These are phyloP conservation scores for Candida coquimbonensis DNA, from an alignment of 805 yeast species.

Conservation along the genomic window DNA sequence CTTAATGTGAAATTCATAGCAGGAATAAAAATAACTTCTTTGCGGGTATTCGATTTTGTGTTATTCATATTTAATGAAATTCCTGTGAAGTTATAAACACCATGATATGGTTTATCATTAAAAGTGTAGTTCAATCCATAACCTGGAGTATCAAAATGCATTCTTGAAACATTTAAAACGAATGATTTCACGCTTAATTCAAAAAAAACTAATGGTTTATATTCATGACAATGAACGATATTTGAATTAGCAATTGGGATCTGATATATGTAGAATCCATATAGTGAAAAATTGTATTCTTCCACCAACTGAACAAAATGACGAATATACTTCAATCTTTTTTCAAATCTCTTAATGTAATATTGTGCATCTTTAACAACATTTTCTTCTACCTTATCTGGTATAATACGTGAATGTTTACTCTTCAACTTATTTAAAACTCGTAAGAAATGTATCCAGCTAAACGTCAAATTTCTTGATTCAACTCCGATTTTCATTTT, in stretches of 20 bases:
- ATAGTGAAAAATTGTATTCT: slow-evolving; percentile 12
- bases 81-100: slow-evolving; percentile 32
- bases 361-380: slow-evolving; percentile 8
- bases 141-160: slow-evolving; percentile 35
- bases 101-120: slow-evolving; percentile 36
- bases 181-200: slow-evolving; percentile 17
- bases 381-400: not conserved
- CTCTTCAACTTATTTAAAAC: slow-evolving; percentile 3
- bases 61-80: slow-evolving; percentile 26
- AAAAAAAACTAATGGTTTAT: slow-evolving; percentile 17
- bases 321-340: slow-evolving; percentile 7
- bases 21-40: slow-evolving; percentile 16
- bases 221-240: slow-evolving; percentile 15
- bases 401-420: not conserved
- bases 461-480: slow-evolving; percentile 13
- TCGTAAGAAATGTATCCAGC: slow-evolving; percentile 10
- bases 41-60: slow-evolving; percentile 9
- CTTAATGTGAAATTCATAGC: slow-evolving; percentile 29
- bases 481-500: slow-evolving; percentile 12
- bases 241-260: slow-evolving; percentile 17
- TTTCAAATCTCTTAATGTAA: slow-evolving; percentile 8
- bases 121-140: slow-evolving; percentile 35
- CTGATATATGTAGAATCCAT: slow-evolving; percentile 13
- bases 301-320: slow-evolving; percentile 13
- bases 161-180: slow-evolving; percentile 22